Evolutionary conservation across 495 filamentous ascomycete genomes (phyloP).

Genomic region (Amorphotheca resinae): DNA sequence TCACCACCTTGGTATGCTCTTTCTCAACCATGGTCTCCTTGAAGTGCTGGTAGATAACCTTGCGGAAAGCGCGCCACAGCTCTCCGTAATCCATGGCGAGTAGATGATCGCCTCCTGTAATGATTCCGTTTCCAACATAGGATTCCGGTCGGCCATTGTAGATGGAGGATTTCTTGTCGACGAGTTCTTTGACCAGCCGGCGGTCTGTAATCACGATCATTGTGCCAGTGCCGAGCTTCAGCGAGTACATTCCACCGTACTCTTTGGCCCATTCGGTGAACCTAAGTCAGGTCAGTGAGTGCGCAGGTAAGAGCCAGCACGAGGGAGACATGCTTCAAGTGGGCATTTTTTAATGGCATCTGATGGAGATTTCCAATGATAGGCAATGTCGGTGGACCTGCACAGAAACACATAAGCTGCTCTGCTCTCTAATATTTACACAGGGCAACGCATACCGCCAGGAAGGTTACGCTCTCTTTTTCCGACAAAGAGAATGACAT

Average conservation of each 20-base stretch:
- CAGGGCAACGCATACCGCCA: slow-evolving; percentile 6
- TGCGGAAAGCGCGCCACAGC: slow-evolving; percentile 29
- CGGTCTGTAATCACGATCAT: slow-evolving; percentile 29
- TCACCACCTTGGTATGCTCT: slow-evolving; percentile 29
- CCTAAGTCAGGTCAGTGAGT: slow-evolving; percentile 10
- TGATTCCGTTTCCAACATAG: too few relatives aligned
- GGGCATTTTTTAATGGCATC: slow-evolving; percentile 23
- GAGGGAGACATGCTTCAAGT: slow-evolving; percentile 21
- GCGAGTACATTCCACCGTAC: slow-evolving; percentile 32
- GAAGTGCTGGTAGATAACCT: slow-evolving; percentile 29
- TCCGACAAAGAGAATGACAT: slow-evolving; percentile 3
- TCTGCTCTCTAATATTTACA: background rate
- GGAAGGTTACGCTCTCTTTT: slow-evolving; percentile 11
- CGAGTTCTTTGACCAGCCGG: slow-evolving; percentile 27
- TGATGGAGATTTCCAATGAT: slow-evolving; percentile 31
- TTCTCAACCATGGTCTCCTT: slow-evolving; percentile 30
- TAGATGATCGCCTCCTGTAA: slow-evolving; percentile 32
- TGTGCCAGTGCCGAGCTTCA: slow-evolving; percentile 29
- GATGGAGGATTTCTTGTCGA: slow-evolving; percentile 32
- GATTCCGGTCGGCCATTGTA: slow-evolving; percentile 34
- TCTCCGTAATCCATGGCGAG: slow-evolving; percentile 30
- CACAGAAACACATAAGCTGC: background rate
- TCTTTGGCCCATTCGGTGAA: slow-evolving; percentile 33
- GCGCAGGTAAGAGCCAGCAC: too few relatives aligned
- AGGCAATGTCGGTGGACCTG: slow-evolving; percentile 30